These are phyloP conservation scores for Haberlea rhodopensis DNA, from an alignment of 257 asterid species.

Conservation along the genomic window DNA sequence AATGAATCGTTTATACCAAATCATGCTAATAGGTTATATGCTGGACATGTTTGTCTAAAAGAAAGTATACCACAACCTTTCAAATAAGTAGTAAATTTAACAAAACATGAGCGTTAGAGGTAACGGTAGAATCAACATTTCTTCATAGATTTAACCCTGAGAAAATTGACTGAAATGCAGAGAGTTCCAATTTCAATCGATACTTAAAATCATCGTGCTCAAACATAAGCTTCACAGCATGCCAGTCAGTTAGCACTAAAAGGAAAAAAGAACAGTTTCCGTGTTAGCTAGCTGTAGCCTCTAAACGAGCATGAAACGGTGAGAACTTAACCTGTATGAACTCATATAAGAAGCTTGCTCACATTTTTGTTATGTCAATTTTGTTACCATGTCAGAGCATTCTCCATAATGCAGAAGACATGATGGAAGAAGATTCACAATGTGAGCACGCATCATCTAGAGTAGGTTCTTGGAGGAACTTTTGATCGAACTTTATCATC, in stretches of 20 bases:
- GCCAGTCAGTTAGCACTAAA: not conserved
- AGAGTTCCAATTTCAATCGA: no score
- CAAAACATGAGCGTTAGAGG: no score
- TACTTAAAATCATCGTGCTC: not conserved
- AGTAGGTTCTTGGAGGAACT: slow-evolving; percentile 51
- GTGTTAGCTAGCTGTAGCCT: slow-evolving; percentile 1
- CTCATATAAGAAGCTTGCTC: slow-evolving; percentile 20
- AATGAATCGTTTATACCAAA: no score
- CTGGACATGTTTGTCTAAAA: no score
- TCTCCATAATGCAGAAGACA: slow-evolving; percentile 17
- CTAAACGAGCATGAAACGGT: slow-evolving; percentile 20
- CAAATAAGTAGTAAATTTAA: no score
- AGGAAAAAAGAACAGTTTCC: not conserved
- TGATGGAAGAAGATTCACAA: not conserved
- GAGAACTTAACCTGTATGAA: slow-evolving; percentile 9
- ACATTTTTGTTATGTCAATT: slow-evolving; percentile 7
- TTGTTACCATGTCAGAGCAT: slow-evolving; percentile 8
- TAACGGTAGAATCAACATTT: no score
- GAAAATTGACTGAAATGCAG: no score
- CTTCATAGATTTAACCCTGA: no score
- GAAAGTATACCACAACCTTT: no score
- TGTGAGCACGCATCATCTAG: slow-evolving; percentile 43
- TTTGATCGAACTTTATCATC: slow-evolving; percentile 46
- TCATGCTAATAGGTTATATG: no score
- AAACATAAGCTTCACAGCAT: not conserved